phyloP scores from a whole-genome alignment of 1,284 basidiomycete genomes.

The Marasmius fiardii region DNA sequence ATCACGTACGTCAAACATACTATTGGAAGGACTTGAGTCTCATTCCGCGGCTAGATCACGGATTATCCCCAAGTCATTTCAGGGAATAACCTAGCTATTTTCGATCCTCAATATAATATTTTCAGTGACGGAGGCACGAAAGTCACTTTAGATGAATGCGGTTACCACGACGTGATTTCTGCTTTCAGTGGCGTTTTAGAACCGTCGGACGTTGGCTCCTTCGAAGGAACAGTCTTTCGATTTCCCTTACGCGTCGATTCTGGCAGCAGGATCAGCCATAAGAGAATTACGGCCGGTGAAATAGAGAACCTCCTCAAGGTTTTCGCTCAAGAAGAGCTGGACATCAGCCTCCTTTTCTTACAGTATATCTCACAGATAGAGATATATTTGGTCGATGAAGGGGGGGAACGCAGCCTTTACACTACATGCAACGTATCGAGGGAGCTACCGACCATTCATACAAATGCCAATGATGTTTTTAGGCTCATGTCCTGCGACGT shows the following conservation, averaged over 20 bases:
- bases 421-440: constrained; percentile 15
- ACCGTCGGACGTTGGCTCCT: constrained; percentile 11
- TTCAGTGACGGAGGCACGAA: constrained; percentile 26
- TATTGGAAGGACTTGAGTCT: background rate
- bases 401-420: constrained; percentile 18
- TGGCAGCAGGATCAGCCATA: constrained; percentile 31
- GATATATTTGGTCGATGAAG: constrained; percentile 30
- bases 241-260: constrained; percentile 37
- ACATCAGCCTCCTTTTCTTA: constrained; percentile 42
- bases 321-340: constrained; percentile 40
- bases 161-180: constrained; percentile 26
- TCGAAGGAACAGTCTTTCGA: constrained; percentile 40
- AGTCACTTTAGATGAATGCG: constrained; percentile 23
- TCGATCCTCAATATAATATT: constrained; percentile 38
- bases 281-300: constrained; percentile 26
- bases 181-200: constrained; percentile 30
- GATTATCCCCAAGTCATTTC: constrained; percentile 51
- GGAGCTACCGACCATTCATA: constrained; percentile 11
- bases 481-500: constrained; percentile 14
- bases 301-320: constrained; percentile 34
- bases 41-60: constrained; percentile 32
- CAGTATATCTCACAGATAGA: constrained; percentile 35
- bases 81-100: constrained; percentile 32
- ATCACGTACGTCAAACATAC: constrained; percentile 35
- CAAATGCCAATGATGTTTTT: constrained; percentile 13